These are phyloP conservation scores for Ascochyta rabiei DNA, from an alignment of 2,329 filamentous ascomycete genomes.

Conservation along the genomic window DNA sequence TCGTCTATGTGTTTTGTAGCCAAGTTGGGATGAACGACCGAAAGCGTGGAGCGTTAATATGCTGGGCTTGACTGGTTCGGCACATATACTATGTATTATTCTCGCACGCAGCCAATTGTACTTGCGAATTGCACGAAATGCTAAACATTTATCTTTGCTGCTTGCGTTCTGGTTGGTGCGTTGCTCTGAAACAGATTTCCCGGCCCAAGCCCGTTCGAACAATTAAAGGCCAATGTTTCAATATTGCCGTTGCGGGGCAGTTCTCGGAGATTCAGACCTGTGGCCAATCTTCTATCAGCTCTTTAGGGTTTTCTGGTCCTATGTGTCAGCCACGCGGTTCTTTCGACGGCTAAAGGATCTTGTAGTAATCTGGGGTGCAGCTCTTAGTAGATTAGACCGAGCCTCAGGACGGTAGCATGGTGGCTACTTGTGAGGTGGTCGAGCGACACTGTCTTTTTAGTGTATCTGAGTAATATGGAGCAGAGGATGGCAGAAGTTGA, in stretches of 20 bases:
- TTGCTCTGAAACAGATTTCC: conserved; percentile 27
- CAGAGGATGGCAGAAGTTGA: conserved; percentile 11
- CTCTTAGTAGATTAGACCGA: background rate
- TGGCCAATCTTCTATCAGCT: conserved; percentile 15
- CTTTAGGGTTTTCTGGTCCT: conserved; percentile 14
- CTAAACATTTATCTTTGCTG: background rate
- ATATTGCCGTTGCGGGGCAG: conserved; percentile 30
- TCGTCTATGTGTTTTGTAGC: conserved; percentile 24
- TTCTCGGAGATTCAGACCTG: conserved; percentile 13
- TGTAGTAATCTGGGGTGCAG: background rate
- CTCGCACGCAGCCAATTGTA: conserved; percentile 4
- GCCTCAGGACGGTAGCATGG: background rate
- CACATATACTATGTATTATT: conserved; percentile 1
- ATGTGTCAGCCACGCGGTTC: conserved; percentile 4
- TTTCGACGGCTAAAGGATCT: conserved; percentile 6
- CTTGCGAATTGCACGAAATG: background rate
- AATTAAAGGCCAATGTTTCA: conserved; percentile 31
- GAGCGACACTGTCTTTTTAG: background rate
- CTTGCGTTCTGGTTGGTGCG: conserved; percentile 19
- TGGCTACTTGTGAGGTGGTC: too few relatives aligned
- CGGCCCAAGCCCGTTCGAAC: conserved; percentile 23
- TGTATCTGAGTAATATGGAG: conserved; percentile 6
- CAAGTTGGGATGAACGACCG: conserved; percentile 23
- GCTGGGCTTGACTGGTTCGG: conserved; percentile 22
- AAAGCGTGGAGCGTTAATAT: conserved; percentile 24